A percentile compares a stretch with the other conserved stretches of the same genome.
These are phyloP conservation scores for Nemania sp. DNA, from an alignment of 2,329 filamentous ascomycete species.

Conservation along the genomic window DNA sequence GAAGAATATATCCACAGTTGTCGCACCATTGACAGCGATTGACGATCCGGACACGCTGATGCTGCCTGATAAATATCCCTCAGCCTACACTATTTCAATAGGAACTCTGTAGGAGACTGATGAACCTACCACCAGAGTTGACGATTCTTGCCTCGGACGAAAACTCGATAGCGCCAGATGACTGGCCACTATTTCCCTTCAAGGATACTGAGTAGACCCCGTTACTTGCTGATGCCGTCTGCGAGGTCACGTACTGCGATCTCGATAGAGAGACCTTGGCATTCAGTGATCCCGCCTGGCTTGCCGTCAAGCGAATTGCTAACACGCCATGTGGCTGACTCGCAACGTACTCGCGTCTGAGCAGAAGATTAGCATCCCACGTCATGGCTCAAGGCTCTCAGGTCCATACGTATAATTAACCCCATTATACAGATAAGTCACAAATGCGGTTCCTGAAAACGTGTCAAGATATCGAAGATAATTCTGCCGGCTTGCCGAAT, in stretches of 20 bases:
- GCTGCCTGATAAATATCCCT: neutral
- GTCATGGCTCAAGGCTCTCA: neutral
- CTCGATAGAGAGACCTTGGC: conserved; percentile 3
- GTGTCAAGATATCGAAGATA: conserved; percentile 16
- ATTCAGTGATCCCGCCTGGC: neutral
- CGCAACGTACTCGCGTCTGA: conserved; percentile 15
- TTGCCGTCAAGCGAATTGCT: conserved; percentile 12
- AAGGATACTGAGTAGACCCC: neutral
- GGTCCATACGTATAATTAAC: conserved; percentile 14
- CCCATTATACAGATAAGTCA: conserved; percentile 2
- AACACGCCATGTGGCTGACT: conserved; percentile 12
- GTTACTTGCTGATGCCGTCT: neutral
- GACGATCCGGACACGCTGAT: neutral
- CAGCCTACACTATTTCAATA: neutral
- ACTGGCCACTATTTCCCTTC: neutral
- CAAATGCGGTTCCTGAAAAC: conserved; percentile 4
- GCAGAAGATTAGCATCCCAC: neutral
- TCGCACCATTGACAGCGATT: conserved; percentile 7
- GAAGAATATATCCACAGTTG: conserved; percentile 13
- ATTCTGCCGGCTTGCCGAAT: neutral
- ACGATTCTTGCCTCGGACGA: neutral
- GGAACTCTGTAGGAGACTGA: neutral
- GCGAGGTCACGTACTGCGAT: neutral
- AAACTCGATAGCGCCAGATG: neutral
- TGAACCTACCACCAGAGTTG: neutral